Conservation (phyloP, 306 rosid species). For the Vigna radiata region DNA sequence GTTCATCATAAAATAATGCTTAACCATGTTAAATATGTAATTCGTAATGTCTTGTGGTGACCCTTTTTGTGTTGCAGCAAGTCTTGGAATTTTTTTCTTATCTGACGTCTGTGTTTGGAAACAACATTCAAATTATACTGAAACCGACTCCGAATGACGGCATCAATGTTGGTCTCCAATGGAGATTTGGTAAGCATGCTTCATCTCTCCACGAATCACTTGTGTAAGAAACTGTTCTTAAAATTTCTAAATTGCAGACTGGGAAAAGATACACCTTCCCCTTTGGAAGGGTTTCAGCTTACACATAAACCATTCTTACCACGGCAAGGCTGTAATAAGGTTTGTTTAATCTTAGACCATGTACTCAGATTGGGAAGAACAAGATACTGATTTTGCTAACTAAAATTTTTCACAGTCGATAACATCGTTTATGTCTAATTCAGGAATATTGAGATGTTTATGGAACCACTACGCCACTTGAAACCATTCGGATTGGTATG, state of each 20-base stretch:
- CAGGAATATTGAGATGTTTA: slow-evolving; percentile 73
- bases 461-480: slow-evolving; percentile 59
- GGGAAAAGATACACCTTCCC: slow-evolving; percentile 53
- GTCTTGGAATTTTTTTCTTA: slow-evolving; percentile 55
- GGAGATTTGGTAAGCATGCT: slow-evolving; percentile 66
- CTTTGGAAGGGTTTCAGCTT: slow-evolving; percentile 68
- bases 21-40: slow-evolving; percentile 4
- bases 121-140: slow-evolving; percentile 51
- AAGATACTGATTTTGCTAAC: background rate
- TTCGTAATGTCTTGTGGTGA: slow-evolving; percentile 4
- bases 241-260: slow-evolving; percentile 51
- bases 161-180: slow-evolving; percentile 62
- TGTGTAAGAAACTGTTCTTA: slow-evolving; percentile 12
- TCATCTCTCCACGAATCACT: slow-evolving; percentile 20
- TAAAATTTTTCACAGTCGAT: background rate
- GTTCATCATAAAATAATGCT: too few species aligned
- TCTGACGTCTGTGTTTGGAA: slow-evolving; percentile 53
- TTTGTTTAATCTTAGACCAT: slow-evolving; percentile 38
- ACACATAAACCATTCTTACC: slow-evolving; percentile 59
- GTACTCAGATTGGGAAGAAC: background rate
- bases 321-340: slow-evolving; percentile 73
- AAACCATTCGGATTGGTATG: slow-evolving; percentile 64
- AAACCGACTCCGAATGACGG: slow-evolving; percentile 67
- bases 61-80: slow-evolving; percentile 65
- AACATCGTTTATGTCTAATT: slow-evolving; percentile 7